Base-by-base conservation (phyloP, 2,329 filamentous ascomycete genomes). In the Coleophoma cylindrospora region DNA sequence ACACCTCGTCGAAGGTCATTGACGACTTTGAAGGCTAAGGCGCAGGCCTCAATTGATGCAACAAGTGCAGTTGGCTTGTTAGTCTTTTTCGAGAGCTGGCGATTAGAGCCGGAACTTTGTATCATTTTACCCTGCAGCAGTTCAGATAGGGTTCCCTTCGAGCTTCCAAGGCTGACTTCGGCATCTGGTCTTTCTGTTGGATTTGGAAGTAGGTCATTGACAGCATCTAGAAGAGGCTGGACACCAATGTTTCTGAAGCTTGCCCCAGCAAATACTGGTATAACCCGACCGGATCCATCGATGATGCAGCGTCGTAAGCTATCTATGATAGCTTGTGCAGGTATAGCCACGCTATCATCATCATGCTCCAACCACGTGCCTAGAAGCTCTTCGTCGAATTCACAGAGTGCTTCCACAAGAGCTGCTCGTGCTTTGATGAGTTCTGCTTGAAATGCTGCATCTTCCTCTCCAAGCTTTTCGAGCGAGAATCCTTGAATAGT, bases 201-300 rank as follows among this genome's bases (percentile, higher is more conserved):
- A 56, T 83, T 89, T 0, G 94, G 94, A 2, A 97, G 75, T 43
- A 96, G 85, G 62, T 96, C 89, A 9, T 90, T 82, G 12, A 97
- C 83, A 36, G 89, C 89, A 66, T 97, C 91, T 48, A 97, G 79
- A 19, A 99, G 74, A 27, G 91, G 90, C 66, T 96, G 90, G 4
- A 97, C 91, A 8, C 94, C 94, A 54, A 97, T 89, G 57, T 97
- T 96, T 40, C 87, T 83, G 68, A 97, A 91, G 66, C 91, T 96
- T 5, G 92, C 91, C 2, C 92, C 92, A 1, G 89, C 89, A 68
- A 96, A 95, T 0, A 96, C 79, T 1, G 92, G 92, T 40, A 94
- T 87, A 15, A 95, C 74, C n/a, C 72, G 74, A 46, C 89, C 90
- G 10, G 86, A 78, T 1, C 84, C 81, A 43, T 76, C 74, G 6